Percentiles rank a stretch among this genome's conserved stretches.
phyloP scores from a whole-genome alignment of 2,329 filamentous ascomycete genomes.

The Rhinocladiella similis region DNA sequence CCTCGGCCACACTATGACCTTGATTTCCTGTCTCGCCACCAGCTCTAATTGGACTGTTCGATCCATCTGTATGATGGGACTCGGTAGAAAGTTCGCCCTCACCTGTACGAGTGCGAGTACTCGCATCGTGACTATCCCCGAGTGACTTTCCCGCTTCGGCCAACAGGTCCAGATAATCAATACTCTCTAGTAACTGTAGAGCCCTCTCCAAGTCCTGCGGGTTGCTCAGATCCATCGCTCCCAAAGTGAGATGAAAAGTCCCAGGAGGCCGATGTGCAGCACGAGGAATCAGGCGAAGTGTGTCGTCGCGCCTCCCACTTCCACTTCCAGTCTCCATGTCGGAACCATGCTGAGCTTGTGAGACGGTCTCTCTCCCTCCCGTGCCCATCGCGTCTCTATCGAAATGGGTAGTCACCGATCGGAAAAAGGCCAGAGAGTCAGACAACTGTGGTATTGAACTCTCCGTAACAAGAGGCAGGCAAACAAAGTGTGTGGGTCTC shows the following conservation, averaged over 20 bases:
- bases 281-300: conserved; percentile 53
- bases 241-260: conserved; percentile 82
- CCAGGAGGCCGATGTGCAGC: conserved; percentile 74
- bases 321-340: not conserved
- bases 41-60: not conserved
- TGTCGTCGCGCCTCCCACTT: not conserved
- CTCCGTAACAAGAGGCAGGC: conserved; percentile 61
- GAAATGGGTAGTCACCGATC: conserved; percentile 52
- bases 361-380: not conserved
- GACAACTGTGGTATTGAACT: conserved; percentile 65
- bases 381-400: no score
- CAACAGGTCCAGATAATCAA: conserved; percentile 47
- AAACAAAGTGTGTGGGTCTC: conserved; percentile 48
- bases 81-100: no score
- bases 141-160: conserved; percentile 30
- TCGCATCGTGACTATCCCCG: conserved; percentile 2
- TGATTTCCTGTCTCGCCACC: not conserved
- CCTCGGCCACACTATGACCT: not conserved
- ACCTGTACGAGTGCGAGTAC: conserved; percentile 2
- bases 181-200: conserved; percentile 41
- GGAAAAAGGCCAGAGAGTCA: conserved; percentile 62
- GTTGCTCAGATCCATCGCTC: conserved; percentile 73
- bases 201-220: conserved; percentile 52
- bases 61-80: not conserved
- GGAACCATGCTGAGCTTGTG: not conserved